Evolutionary conservation across 371 early-diverging fungal genomes (phyloP), one percentile per base, ranked within the genome.

Genomic region (Mucor indicus): DNA sequence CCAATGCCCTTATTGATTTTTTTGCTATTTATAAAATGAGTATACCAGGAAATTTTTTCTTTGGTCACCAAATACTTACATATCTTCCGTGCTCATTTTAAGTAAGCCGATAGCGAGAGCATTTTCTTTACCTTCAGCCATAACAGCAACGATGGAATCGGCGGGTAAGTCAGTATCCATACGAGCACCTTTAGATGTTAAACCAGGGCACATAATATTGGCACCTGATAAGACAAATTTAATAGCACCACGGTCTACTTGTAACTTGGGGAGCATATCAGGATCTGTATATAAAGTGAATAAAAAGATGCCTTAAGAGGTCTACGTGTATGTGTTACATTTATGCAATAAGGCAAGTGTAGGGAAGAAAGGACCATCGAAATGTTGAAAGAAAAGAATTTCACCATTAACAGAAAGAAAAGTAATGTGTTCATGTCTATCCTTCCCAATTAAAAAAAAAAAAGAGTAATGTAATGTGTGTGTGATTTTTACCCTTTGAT

Each of bases 231-330:
- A 81, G 6, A 98, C 88, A 69, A 94, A 96, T 77, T 97, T 98
- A 62, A 97, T 97, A 20, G 98, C 98, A 4, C 98, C 98, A n/a
- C 90, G 85, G 64, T 98, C 98, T 20, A 96, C 95, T 60, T 95
- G 95, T 42, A 97, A 68, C 25, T 75, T 75, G 30, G 96, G 94
- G 64, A 97, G 72, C 48, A 95, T 91, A 65, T 84, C 85, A 0
- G 98, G 98, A 76, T 89, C 91, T 92, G 50, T 38, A 3, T 21
- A n/a, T n/a, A n/a, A n/a, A n/a, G n/a, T n/a, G n/a, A n/a, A n/a
- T n/a, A n/a, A n/a, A n/a, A n/a, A n/a, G n/a, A n/a, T n/a, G n/a
- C n/a, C n/a, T n/a, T n/a, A n/a, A n/a, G n/a, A n/a, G n/a, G n/a
- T n/a, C n/a, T n/a, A n/a, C n/a, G n/a, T n/a, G n/a, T n/a, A n/a